These are phyloP conservation scores for Fusarium musae DNA, from an alignment of 2,329 filamentous ascomycete species.

Conservation along the genomic window DNA sequence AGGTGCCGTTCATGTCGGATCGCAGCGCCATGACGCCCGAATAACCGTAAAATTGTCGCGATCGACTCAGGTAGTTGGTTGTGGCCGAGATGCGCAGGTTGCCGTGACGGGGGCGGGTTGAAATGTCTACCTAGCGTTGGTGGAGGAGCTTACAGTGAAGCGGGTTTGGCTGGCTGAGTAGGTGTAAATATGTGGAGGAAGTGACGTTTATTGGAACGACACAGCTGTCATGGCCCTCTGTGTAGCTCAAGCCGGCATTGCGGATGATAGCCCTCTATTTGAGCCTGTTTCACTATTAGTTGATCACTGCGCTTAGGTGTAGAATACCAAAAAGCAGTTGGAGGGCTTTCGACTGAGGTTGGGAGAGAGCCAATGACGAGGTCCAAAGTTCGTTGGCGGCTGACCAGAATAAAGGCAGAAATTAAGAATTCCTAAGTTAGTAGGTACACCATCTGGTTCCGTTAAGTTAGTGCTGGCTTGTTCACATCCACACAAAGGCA, in stretches of 20 bases:
- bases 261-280: conserved; percentile 27
- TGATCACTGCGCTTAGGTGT: background rate
- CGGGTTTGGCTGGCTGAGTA: conserved; percentile 26
- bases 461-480: conserved; percentile 1
- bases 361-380: conserved; percentile 27
- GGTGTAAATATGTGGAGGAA: conserved; percentile 38
- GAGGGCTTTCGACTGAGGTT: conserved; percentile 1
- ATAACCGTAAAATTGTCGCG: conserved; percentile 37
- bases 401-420: conserved; percentile 43
- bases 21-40: conserved; percentile 48
- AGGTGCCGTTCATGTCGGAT: conserved; percentile 48
- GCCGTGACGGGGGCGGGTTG: conserved; percentile 36
- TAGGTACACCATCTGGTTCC: conserved; percentile 1
- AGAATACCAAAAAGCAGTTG: background rate
- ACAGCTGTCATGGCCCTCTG: conserved; percentile 40
- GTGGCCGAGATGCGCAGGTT: conserved; percentile 38
- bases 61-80: conserved; percentile 25
- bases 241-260: conserved; percentile 42
- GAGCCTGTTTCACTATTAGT: conserved; percentile 10
- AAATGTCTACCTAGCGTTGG: conserved; percentile 39
- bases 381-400: conserved; percentile 35
- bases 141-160: conserved; percentile 40
- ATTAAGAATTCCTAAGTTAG: conserved; percentile 39
- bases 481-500: background rate
- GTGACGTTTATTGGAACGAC: conserved; percentile 45